Evolutionary conservation across 23 red algal genomes (phyloP).

Genomic region (Gracilaria domingensis): DNA sequence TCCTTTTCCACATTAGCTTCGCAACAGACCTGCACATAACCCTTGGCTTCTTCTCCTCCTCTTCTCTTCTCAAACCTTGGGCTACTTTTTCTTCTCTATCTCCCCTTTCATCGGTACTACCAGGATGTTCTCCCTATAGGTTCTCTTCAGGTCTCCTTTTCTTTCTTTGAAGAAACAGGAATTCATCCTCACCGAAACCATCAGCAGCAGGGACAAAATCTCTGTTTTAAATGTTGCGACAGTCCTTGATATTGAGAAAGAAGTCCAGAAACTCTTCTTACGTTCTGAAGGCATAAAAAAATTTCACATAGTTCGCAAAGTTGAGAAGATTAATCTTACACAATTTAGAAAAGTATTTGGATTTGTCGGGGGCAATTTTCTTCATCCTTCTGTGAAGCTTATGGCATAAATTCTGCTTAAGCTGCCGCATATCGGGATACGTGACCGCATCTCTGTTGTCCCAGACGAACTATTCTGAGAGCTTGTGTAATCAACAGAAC

Average conservation of each 20-base stretch:
- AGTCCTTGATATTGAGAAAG: constrained; percentile 90
- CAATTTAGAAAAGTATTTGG: constrained; percentile 78
- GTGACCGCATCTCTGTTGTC: constrained; percentile 92
- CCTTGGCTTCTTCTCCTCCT: no score
- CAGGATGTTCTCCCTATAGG: no score
- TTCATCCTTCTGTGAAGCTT: constrained; percentile 94
- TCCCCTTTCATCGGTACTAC: no score
- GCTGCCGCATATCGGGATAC: constrained; percentile 97
- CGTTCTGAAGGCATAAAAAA: constrained; percentile 78
- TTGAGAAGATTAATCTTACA: constrained; percentile 86
- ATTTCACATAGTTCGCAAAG: constrained; percentile 91
- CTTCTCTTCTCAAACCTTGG: no score
- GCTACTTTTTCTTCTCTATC: no score
- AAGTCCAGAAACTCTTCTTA: constrained; percentile 96
- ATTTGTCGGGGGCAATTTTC: constrained; percentile 61
- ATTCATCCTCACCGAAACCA: no score
- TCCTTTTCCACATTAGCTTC: no score
- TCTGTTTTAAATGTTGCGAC: constrained; percentile 94
- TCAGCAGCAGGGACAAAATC: no score
- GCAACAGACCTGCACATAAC: no score
- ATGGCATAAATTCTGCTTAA: constrained; percentile 93
- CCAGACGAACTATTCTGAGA: constrained; percentile 96
- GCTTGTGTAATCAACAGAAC: no score
- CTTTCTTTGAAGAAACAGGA: no score
- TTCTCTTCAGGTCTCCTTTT: no score